Percentiles rank a stretch among this genome's conserved stretches.
Conservation (phyloP, 805 yeast species). For the Candida nonsorbophila region DNA sequence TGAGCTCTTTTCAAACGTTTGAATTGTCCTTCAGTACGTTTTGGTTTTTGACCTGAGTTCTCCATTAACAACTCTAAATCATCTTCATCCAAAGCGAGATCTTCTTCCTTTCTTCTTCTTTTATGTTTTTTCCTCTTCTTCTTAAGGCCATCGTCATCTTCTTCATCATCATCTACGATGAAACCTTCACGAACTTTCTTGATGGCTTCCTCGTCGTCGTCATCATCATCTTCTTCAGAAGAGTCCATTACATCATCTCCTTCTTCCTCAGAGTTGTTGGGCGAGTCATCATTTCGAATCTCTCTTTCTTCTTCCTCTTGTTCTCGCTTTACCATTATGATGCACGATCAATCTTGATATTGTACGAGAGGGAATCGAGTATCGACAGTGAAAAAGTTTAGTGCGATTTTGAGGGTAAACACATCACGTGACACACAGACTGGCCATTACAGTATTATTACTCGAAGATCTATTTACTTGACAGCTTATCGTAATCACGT, state of each 20-base stretch:
- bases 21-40: slow-evolving; percentile 41
- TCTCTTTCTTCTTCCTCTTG: slow-evolving; percentile 35
- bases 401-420: too few species aligned
- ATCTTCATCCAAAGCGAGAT: slow-evolving; percentile 84
- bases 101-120: slow-evolving; percentile 38
- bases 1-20: slow-evolving; percentile 80
- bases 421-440: not conserved
- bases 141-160: slow-evolving; percentile 33
- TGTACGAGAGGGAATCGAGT: too few species aligned
- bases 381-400: too few species aligned
- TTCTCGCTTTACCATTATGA: slow-evolving; percentile 29
- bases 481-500: slow-evolving; percentile 41
- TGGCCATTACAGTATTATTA: not conserved
- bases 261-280: slow-evolving; percentile 27
- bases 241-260: slow-evolving; percentile 49
- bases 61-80: slow-evolving; percentile 89
- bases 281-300: slow-evolving; percentile 23
- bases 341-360: too few species aligned
- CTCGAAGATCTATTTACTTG: too few species aligned
- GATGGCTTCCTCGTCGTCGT: slow-evolving; percentile 81
- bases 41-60: slow-evolving; percentile 72
- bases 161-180: slow-evolving; percentile 88
- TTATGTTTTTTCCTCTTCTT: slow-evolving; percentile 25
- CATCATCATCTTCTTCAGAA: slow-evolving; percentile 88
- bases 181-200: slow-evolving; percentile 83